These are phyloP conservation scores for Begonia masoniana DNA, from an alignment of 306 rosid species.

Conservation along the genomic window DNA sequence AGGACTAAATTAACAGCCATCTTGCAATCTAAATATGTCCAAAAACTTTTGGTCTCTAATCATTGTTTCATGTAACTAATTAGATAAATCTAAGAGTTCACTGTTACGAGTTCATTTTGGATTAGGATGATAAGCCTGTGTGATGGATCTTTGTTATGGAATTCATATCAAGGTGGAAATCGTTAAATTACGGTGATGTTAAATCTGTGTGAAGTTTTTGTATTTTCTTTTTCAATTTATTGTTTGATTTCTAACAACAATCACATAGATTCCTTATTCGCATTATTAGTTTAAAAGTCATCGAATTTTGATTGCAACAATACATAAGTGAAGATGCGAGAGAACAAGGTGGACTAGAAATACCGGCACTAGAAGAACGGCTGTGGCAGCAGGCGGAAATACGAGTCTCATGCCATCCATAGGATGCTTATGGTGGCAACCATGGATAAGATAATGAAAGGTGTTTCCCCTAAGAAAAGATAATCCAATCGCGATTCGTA, in stretches of 20 bases:
- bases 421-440: conserved; percentile 98
- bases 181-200: no score
- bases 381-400: conserved; percentile 89
- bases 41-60: background rate
- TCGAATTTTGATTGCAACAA: no score
- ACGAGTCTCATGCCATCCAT: conserved; percentile 97
- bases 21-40: no score
- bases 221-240: background rate
- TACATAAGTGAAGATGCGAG: background rate
- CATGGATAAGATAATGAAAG: conserved; percentile 79
- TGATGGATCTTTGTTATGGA: background rate
- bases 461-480: conserved; percentile 72
- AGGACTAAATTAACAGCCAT: background rate
- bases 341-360: background rate
- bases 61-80: background rate
- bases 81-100: no score
- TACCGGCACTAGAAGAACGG: conserved; percentile 24
- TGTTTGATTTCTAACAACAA: no score
- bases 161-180: background rate
- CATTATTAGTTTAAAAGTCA: no score
- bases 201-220: background rate
- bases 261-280: no score
- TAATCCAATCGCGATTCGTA: background rate
- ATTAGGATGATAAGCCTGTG: no score
- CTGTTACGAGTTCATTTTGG: no score